These are phyloP conservation scores for Volutella citrinella DNA, from an alignment of 2,329 filamentous ascomycete genomes.

Conservation along the genomic window DNA sequence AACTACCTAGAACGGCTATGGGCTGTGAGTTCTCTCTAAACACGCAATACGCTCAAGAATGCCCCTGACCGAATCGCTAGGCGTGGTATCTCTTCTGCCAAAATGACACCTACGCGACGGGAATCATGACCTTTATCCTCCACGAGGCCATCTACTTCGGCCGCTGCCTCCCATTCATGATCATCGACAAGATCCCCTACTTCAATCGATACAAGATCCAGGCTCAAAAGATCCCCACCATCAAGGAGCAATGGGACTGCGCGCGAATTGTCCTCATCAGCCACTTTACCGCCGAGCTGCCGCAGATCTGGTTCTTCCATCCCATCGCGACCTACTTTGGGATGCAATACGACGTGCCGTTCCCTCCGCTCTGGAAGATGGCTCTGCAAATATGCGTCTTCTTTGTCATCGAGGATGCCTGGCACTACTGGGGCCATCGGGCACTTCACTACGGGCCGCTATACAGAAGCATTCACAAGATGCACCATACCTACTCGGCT, in stretches of 20 bases:
- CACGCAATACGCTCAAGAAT: too few species aligned
- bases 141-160: conserved; percentile 96
- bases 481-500: conserved; percentile 97
- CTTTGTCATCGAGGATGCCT: conserved; percentile 93
- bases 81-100: conserved; percentile 99
- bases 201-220: conserved; percentile 97
- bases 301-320: conserved; percentile 99
- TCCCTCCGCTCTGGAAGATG: conserved; percentile 83
- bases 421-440: conserved; percentile 98
- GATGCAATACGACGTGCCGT: conserved; percentile 83
- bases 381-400: conserved; percentile 88
- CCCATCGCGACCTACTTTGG: conserved; percentile 91
- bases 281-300: conserved; percentile 97
- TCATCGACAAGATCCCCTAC: conserved; percentile 82
- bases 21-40: too few species aligned
- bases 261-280: conserved; percentile 87
- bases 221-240: conserved; percentile 82
- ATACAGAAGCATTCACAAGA: conserved; percentile 97
- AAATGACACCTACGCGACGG: conserved; percentile 93
- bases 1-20: too few species aligned
- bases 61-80: too few species aligned
- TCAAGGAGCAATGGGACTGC: conserved; percentile 91
- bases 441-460: conserved; percentile 90
- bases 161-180: conserved; percentile 83
- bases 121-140: conserved; percentile 95